Evolutionary conservation across 1,139 yeast species (phyloP), one percentile per base, ranked within the genome.

Genomic region (Geotrichum candidum): DNA sequence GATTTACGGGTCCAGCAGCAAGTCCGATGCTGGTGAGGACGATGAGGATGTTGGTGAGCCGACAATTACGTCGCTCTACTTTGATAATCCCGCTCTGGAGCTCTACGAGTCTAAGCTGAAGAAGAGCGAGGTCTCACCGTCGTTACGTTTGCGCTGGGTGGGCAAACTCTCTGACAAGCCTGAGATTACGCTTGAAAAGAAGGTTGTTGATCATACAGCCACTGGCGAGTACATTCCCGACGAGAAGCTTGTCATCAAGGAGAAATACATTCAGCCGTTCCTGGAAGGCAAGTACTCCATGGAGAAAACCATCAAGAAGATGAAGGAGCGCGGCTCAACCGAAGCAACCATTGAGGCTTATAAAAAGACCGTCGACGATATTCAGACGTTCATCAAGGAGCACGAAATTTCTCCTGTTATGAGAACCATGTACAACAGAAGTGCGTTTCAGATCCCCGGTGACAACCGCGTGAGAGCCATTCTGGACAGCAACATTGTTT

Each of bases 361-460:
- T 66, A 80, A 82, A 61, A 73, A 79, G 27, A 82, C 85, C 64
- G 84, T 87, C 63, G 79, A 80, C 54, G 83, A 83, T 61, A 77
- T 91, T 60, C 86, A 86, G 70, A 73, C 79, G 11, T 89, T 87
- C 70, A 86, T 94, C 65, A 74, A 77, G 54, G 85, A 85, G 61
- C 81, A 85, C 68, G 81, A 84, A 64, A 80, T 94, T 66, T 88
- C 90, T 74, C 99, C 99, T 18, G 84, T 90, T 52, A 77, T 94
- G 73, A 85, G 99, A 77, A 84, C 97, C 4, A 83, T 87, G 54
- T 91, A 90, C 76, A 89, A 90, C 54, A 84, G 99, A 75, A 90
- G 97, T 18, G 98, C 98, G 1, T 94, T 94, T 80, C 97, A 94
- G 78, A 92, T 94, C 68, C 99, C 99, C 1, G 98, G 98, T 64